Percentiles rank a stretch among this genome's conserved stretches.
Evolutionary conservation across 78 protist species (phyloP).

Genomic region (Isochrysis galbana): DNA sequence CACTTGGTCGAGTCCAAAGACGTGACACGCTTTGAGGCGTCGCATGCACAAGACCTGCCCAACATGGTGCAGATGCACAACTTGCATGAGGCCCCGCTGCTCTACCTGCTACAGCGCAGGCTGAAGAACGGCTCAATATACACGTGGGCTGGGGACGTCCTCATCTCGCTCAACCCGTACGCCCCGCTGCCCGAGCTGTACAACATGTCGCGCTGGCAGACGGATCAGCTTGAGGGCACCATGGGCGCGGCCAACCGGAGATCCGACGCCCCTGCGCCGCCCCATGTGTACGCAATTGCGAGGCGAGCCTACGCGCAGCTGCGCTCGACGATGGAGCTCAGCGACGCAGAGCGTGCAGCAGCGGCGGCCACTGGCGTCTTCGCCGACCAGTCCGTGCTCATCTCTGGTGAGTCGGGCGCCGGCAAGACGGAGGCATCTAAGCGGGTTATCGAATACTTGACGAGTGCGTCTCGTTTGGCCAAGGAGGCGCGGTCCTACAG

Average conservation of each 20-base stretch:
- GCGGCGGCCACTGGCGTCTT: neutral
- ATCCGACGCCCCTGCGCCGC: neutral
- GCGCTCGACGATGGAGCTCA: neutral
- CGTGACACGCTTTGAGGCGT: neutral
- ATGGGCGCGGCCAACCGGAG: neutral
- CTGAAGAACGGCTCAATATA: neutral
- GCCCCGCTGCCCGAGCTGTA: conserved; percentile 8
- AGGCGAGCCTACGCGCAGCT: neutral
- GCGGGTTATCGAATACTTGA: neutral
- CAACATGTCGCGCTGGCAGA: neutral
- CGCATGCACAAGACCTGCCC: conserved; percentile 4
- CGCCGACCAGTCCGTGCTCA: conserved; percentile 65
- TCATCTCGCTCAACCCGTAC: conserved; percentile 87
- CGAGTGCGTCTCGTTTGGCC: neutral
- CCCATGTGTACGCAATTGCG: neutral
- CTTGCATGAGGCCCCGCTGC: conserved; percentile 14
- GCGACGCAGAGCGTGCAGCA: neutral
- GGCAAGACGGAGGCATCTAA: conserved; percentile 75
- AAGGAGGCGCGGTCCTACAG: neutral
- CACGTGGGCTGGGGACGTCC: conserved; percentile 72
- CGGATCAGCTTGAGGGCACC: neutral
- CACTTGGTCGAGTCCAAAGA: neutral
- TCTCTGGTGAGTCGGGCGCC: conserved; percentile 92
- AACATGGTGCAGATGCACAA: conserved; percentile 2
- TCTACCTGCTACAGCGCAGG: conserved; percentile 1